A percentile compares a stretch with the other conserved stretches of the same genome.
Evolutionary conservation across 352 stramenopile genomes (phyloP).

Genomic region (Phytophthora brassicae): DNA sequence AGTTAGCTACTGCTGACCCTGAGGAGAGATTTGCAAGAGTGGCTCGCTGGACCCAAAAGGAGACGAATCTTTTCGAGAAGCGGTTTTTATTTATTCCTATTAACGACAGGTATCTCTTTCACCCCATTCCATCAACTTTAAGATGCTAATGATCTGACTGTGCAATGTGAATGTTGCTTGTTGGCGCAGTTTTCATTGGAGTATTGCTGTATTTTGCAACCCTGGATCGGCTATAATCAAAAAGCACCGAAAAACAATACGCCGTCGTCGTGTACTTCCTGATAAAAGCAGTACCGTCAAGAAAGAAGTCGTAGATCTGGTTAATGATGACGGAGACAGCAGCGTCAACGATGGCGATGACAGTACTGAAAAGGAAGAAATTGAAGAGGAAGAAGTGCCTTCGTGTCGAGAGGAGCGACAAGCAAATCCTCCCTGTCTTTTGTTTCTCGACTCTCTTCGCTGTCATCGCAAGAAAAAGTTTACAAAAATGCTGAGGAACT

Average conservation of each 20-base stretch:
- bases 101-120: constrained; percentile 69
- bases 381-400: constrained; percentile 55
- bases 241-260: constrained; percentile 38
- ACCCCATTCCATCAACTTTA: neutral
- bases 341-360: neutral
- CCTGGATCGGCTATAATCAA: constrained; percentile 68
- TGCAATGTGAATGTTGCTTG: neutral
- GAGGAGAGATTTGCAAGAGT: constrained; percentile 61
- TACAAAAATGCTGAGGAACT: constrained; percentile 76
- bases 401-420: constrained; percentile 38
- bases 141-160: neutral
- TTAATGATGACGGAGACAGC: constrained; percentile 19
- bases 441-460: constrained; percentile 95
- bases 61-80: constrained; percentile 84
- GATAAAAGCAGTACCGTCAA: neutral
- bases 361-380: constrained; percentile 23
- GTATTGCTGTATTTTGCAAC: constrained; percentile 85
- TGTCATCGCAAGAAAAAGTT: constrained; percentile 93
- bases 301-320: constrained; percentile 39
- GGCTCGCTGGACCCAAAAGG: constrained; percentile 83
- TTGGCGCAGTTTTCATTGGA: constrained; percentile 86
- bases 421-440: constrained; percentile 70
- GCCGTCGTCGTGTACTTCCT: neutral
- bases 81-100: constrained; percentile 89
- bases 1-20: constrained; percentile 26